Evolutionary conservation across 176 grass and related monocot genomes (phyloP), one percentile per base, ranked within the genome.

Genomic region (Dactylis glomerata): DNA sequence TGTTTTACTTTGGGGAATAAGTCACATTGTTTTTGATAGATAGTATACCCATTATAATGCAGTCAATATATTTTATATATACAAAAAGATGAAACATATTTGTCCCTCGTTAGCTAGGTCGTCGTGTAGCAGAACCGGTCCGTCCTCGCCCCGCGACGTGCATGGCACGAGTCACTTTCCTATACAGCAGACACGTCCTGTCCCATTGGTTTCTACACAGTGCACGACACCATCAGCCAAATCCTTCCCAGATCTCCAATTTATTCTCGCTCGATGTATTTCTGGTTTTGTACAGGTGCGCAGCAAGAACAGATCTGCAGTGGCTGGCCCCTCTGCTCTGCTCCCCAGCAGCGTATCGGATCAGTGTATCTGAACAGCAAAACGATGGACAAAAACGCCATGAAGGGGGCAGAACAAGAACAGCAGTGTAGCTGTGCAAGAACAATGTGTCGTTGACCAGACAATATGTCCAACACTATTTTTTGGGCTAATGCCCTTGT

Each of bases 371-470:
- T 28, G 40, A 86, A 51, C 67, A 74, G 46, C 16, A 37, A 38
- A n/a, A 22, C 37, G 44, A 31, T 45, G 37, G 14, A 5, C 6
- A 27, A 52, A 61, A 68, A 32, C 3, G 40, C 7, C 5, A 41
- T 41, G 40, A 41, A 41, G 40, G 40, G n/a, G n/a, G 42, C 13
- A 28, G 65, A 34, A 32, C 24, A 30, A 56, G 26, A 30, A 44
- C 54, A 73, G 73, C 3, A 44, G 14, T 64, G 40, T 1, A 9
- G 40, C 49, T 55, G 66, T 70, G 63, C 68, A 73, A 75, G 27
- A 78, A 75, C 68, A 44, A 50, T 28, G n/a, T n/a, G 40, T 4
- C 14, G 36, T 82, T 85, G 81, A 85, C 50, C 75, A 74, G 57
- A 17, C 72, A 40, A 40, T 32, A 46, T 69, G 73, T 16, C 54